Evolutionary conservation across 2,329 filamentous ascomycete genomes (phyloP).

Genomic region (Colletotrichum cordylinicola): DNA sequence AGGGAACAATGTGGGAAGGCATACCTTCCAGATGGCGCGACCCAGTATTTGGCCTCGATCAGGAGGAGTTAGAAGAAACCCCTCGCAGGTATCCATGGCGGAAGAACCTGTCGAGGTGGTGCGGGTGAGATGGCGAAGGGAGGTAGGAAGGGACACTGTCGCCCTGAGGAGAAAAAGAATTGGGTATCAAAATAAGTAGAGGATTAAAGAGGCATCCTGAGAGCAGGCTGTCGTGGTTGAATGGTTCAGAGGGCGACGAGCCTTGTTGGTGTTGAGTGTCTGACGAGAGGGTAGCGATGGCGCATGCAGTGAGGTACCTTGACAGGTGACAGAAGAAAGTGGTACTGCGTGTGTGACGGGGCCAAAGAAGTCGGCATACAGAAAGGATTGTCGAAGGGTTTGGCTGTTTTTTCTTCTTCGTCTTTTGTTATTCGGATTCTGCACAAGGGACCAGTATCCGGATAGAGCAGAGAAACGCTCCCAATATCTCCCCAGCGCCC

Average conservation of each 20-base stretch:
- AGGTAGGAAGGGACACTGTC: not conserved
- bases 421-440: not conserved
- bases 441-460: not conserved
- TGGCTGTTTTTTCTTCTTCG: not conserved
- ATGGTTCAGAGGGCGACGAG: not conserved
- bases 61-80: constrained; percentile 54
- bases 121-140: not conserved
- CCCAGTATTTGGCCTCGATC: constrained; percentile 57
- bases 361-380: not conserved
- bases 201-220: constrained; percentile 16
- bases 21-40: constrained; percentile 58
- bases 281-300: constrained; percentile 1
- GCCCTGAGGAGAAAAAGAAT: not conserved
- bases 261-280: not conserved
- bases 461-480: not conserved
- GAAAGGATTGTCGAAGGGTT: not conserved
- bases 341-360: not conserved
- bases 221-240: not conserved
- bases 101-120: not conserved
- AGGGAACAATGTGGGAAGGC: constrained; percentile 19
- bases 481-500: constrained; percentile 6
- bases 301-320: constrained; percentile 1
- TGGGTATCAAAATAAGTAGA: not conserved
- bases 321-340: not conserved
- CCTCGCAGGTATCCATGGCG: constrained; percentile 39